Evolutionary conservation across 2,329 filamentous ascomycete genomes (phyloP).

Genomic region (Volutella citrinella): DNA sequence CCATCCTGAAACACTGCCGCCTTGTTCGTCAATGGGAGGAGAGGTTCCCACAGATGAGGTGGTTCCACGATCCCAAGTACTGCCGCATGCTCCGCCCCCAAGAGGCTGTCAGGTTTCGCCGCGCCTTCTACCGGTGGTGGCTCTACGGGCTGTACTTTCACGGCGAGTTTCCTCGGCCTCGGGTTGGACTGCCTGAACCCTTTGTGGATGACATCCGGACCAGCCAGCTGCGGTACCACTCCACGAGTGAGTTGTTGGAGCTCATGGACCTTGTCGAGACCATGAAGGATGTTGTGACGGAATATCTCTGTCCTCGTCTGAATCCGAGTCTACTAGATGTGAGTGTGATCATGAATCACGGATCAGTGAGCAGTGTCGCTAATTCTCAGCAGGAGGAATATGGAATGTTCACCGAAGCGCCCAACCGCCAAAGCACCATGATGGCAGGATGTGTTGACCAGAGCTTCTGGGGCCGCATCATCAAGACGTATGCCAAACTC

Average conservation of each 20-base stretch:
- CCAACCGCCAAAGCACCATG: constrained; percentile 29
- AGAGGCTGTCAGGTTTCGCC: constrained; percentile 47
- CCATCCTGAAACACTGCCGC: constrained; percentile 32
- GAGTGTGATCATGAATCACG: constrained; percentile 15
- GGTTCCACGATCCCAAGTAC: constrained; percentile 44
- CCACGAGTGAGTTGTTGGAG: constrained; percentile 43
- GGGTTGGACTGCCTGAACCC: constrained; percentile 35
- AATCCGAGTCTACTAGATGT: constrained; percentile 36
- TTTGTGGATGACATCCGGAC: constrained; percentile 39
- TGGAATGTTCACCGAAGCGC: constrained; percentile 21
- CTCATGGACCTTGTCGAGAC: constrained; percentile 44
- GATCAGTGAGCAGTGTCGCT: no score
- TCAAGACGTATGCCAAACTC: constrained; percentile 48
- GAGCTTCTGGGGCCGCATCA: constrained; percentile 36
- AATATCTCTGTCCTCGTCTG: constrained; percentile 45
- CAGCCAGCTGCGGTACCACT: constrained; percentile 42
- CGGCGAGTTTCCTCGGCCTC: constrained; percentile 37
- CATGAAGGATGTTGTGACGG: constrained; percentile 41
- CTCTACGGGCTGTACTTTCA: constrained; percentile 53
- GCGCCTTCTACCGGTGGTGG: constrained; percentile 54
- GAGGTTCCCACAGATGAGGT: constrained; percentile 42
- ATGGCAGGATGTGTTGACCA: constrained; percentile 34
- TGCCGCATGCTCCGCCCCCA: constrained; percentile 40
- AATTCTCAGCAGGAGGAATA: no score
- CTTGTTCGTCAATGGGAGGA: constrained; percentile 38